phyloP scores from a whole-genome alignment of 768 basidiomycete species.

The Mycena capillaripes region DNA sequence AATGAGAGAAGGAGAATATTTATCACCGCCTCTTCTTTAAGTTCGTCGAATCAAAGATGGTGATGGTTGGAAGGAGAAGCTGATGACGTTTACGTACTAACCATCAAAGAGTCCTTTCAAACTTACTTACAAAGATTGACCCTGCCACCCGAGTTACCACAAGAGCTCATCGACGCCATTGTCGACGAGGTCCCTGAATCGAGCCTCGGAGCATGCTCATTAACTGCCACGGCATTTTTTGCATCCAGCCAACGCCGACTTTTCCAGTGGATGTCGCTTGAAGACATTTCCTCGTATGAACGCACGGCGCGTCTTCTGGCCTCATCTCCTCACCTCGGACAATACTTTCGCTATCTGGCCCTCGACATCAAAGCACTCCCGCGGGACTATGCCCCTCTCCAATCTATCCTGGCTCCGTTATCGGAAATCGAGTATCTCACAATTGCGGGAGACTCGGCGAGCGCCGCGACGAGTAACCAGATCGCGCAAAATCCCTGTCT shows the following conservation, averaged over 20 bases:
- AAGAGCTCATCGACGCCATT: constrained; percentile 18
- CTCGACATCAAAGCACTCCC: not conserved
- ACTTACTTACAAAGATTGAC: not conserved
- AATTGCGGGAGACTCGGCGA: not conserved
- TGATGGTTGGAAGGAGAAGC: too few relatives aligned
- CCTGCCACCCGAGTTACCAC: not conserved
- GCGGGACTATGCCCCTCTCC: not conserved
- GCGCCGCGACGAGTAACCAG: not conserved
- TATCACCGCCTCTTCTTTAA: too few relatives aligned
- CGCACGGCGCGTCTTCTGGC: not conserved
- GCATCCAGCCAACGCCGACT: constrained; percentile 9
- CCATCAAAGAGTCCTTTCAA: not conserved
- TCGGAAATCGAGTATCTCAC: not conserved
- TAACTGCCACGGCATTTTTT: constrained; percentile 1
- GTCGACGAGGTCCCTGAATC: not conserved
- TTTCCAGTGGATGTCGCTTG: constrained; percentile 8
- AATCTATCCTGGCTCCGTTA: not conserved
- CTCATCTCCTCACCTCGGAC: constrained; percentile 12
- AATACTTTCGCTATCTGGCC: not conserved
- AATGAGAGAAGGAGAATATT: too few relatives aligned
- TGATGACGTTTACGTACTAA: too few relatives aligned
- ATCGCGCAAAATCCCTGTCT: constrained; percentile 9
- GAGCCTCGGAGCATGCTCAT: constrained; percentile 6
- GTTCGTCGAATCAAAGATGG: too few relatives aligned
- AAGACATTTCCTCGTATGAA: too few relatives aligned